Evolutionary conservation across 768 basidiomycete species (phyloP), one percentile per base, ranked within the genome.

Genomic region (Russula emetica): DNA sequence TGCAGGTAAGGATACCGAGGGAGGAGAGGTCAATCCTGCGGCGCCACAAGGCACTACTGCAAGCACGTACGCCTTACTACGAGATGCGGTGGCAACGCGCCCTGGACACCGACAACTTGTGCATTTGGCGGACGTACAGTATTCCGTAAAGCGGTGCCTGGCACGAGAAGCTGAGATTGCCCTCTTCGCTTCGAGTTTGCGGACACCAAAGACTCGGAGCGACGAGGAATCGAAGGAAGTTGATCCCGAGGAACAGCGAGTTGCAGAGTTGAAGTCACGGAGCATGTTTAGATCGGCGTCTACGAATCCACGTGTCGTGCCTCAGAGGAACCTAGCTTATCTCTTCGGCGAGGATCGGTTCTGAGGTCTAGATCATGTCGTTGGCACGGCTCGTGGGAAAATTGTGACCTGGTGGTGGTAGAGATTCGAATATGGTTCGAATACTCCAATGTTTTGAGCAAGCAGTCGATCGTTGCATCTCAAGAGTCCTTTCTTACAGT

Each of bases 61-160:
- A 14, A 14, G 6, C 36, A 53, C n/a, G 28, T 57, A 53, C 34
- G 38, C 34, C 20, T 2, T 55, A n/a, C 55, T 67, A 9, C 45
- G 20, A 20, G 60, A 59, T 11, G 55, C 61, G 28, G 49, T 50
- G 1, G 47, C 51, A 14, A 8, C 44, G 7, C 44, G 47, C 13
- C 55, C 67, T 7, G 49, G 54, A 38, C 3, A 3, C 5, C 55
- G 60, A 32, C 59, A 55, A 13, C 63, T 67, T 13, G 67, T 60
- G 47, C 68, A 65, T 45, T 9, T 69, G 40, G 36, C 34, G 7
- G 67, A 65, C 26, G 67, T 68, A 18, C 67, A 62, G 51, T 60
- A 20, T n/a, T 67, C 57, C 7, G 60, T 66, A n/a, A 50, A 34
- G 42, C 52, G 65, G 16, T 47, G 36, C 24, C 49, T 66, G 8